phyloP scores from a whole-genome alignment of 2,329 filamentous ascomycete species.

The Aspergillus thermomutatus region DNA sequence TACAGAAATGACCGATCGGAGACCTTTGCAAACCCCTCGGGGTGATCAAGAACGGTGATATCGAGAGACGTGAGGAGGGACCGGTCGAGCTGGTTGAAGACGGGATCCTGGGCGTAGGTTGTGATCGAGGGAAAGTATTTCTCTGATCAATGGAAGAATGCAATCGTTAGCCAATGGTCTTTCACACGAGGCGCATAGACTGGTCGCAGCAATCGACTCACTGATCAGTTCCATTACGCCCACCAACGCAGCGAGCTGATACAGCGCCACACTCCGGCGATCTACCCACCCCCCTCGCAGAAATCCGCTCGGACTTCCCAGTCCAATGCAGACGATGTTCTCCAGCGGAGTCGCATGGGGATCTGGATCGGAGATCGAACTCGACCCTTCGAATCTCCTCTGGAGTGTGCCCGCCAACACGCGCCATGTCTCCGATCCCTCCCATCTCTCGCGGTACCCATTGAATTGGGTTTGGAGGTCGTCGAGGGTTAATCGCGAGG shows the following conservation, averaged over 20 bases:
- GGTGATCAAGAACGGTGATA: constrained; percentile 44
- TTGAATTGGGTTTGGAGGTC: constrained; percentile 31
- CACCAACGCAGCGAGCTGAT: constrained; percentile 39
- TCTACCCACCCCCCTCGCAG: constrained; percentile 42
- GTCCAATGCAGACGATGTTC: constrained; percentile 37
- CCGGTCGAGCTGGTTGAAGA: constrained; percentile 46
- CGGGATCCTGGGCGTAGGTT: constrained; percentile 53
- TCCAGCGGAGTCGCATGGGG: constrained; percentile 12
- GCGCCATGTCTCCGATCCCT: constrained; percentile 26
- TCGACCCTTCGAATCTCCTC: background rate
- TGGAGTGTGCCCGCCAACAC: constrained; percentile 13
- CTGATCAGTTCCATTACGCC: constrained; percentile 25
- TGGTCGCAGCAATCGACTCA: constrained; percentile 13
- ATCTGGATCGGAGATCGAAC: background rate
- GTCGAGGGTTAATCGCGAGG: constrained; percentile 27
- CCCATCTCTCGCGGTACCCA: constrained; percentile 27
- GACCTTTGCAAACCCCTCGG: constrained; percentile 52
- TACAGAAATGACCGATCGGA: constrained; percentile 54
- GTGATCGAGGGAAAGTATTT: constrained; percentile 16
- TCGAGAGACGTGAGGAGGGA: constrained; percentile 33
- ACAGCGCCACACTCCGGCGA: constrained; percentile 38
- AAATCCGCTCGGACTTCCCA: constrained; percentile 42
- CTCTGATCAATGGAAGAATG: background rate
- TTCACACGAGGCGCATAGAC: background rate
- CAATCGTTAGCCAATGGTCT: background rate